phyloP scores from a whole-genome alignment of 805 yeast species.

The Yarrowia hollandica region DNA sequence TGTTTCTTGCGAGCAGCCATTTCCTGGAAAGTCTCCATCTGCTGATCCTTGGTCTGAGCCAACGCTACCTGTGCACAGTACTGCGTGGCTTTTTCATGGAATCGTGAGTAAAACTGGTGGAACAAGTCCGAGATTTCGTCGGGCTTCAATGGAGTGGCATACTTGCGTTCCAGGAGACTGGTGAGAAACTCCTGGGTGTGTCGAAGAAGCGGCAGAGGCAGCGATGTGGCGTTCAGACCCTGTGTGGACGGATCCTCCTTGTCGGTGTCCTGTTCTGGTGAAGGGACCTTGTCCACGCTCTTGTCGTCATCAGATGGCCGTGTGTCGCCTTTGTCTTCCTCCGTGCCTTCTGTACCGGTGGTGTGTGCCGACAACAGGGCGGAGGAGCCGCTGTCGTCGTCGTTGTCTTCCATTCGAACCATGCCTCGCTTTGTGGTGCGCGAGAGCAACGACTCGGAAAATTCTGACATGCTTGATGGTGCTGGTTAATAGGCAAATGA shows the following conservation, averaged over 20 bases:
- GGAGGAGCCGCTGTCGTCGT: constrained; percentile 25
- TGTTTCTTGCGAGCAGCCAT: constrained; percentile 40
- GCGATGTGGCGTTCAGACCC: constrained; percentile 7
- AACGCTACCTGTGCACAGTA: constrained; percentile 30
- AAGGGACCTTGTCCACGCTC: not conserved
- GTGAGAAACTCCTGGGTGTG: constrained; percentile 36
- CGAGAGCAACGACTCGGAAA: constrained; percentile 23
- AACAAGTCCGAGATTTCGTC: constrained; percentile 45
- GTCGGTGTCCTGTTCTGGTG: not conserved
- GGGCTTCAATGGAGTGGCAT: constrained; percentile 42
- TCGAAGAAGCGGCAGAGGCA: constrained; percentile 33
- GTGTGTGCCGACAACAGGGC: constrained; percentile 24
- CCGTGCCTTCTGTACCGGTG: constrained; percentile 13
- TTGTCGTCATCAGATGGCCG: constrained; percentile 9
- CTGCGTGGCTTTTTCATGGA: constrained; percentile 38
- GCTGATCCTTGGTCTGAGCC: constrained; percentile 31
- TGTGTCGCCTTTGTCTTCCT: constrained; percentile 3
- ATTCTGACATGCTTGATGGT: constrained; percentile 17
- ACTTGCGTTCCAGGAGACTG: constrained; percentile 44
- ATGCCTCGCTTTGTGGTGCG: constrained; percentile 28
- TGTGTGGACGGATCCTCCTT: not conserved
- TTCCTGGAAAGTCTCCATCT: constrained; percentile 41
- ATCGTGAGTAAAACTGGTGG: constrained; percentile 44
- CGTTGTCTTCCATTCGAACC: constrained; percentile 26
- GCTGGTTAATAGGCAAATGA: not conserved